phyloP scores from a whole-genome alignment of 805 yeast species.

The Pichia sporocuriosa region DNA sequence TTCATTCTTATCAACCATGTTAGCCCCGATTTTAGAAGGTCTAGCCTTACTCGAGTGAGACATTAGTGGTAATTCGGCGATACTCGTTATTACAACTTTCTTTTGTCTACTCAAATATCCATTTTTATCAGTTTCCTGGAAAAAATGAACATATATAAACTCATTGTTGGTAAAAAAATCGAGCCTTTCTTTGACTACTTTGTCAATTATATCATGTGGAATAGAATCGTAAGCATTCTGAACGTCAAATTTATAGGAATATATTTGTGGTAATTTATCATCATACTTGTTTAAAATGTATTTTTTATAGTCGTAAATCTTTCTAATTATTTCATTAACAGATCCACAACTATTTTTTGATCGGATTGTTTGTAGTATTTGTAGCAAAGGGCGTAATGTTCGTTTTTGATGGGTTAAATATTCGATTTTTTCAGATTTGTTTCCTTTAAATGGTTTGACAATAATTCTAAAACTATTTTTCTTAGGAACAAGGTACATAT shows the following conservation, averaged over 20 bases:
- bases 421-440: slow-evolving; percentile 27
- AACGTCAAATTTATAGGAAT: slow-evolving; percentile 67
- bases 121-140: slow-evolving; percentile 5
- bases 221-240: slow-evolving; percentile 71
- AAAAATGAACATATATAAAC: slow-evolving; percentile 11
- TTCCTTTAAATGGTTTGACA: slow-evolving; percentile 43
- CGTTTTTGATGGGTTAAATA: slow-evolving; percentile 32
- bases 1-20: slow-evolving; percentile 17
- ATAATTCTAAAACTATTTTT: slow-evolving; percentile 51
- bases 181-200: slow-evolving; percentile 14
- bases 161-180: slow-evolving; percentile 17
- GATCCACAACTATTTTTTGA: slow-evolving; percentile 25
- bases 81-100: neutral
- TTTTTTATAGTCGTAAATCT: slow-evolving; percentile 34
- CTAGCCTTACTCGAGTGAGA: too few relatives aligned
- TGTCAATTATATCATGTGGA: slow-evolving; percentile 35
- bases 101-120: slow-evolving; percentile 1
- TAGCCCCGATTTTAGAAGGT: neutral
- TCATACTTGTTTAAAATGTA: slow-evolving; percentile 16
- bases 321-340: slow-evolving; percentile 37
- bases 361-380: slow-evolving; percentile 22
- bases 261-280: slow-evolving; percentile 31
- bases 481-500: slow-evolving; percentile 54
- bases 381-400: slow-evolving; percentile 39
- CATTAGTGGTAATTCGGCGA: neutral